Percentiles rank a stretch among this genome's conserved stretches.
phyloP scores from a whole-genome alignment of 108 stramenopile species.

The Cyclostephanos invisitatus region DNA sequence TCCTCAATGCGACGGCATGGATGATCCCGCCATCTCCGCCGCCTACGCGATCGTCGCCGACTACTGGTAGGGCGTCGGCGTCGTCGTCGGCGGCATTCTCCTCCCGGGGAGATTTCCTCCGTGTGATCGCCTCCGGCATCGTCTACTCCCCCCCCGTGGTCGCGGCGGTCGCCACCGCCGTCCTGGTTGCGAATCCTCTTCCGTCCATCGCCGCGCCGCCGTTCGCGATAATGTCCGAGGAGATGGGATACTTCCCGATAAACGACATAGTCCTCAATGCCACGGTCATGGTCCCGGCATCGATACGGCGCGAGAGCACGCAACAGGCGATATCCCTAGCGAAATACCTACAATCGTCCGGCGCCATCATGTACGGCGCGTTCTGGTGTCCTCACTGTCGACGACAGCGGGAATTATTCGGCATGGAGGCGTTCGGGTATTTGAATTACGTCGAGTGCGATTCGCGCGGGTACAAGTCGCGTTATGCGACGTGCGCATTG shows the following conservation, averaged over 20 bases:
- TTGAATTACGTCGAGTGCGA: constrained; percentile 76
- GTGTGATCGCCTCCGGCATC: background rate
- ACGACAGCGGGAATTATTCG: constrained; percentile 85
- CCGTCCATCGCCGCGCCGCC: constrained; percentile 71
- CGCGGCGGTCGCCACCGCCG: background rate
- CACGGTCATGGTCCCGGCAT: constrained; percentile 72
- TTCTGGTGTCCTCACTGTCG: constrained; percentile 90
- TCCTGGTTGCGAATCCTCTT: background rate
- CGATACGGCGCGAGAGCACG: constrained; percentile 59
- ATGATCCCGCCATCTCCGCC: background rate
- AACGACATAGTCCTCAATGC: constrained; percentile 53
- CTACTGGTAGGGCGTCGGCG: background rate
- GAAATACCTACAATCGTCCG: constrained; percentile 49
- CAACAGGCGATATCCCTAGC: constrained; percentile 76
- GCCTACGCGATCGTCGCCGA: background rate
- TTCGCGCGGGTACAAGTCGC: constrained; percentile 63
- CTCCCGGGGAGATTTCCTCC: constrained; percentile 23
- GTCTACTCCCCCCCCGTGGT: background rate
- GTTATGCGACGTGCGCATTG: constrained; percentile 42
- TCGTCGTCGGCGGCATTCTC: background rate
- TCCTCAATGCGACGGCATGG: too few relatives aligned
- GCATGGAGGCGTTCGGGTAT: constrained; percentile 69
- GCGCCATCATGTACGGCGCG: constrained; percentile 71
- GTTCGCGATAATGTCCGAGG: constrained; percentile 85
- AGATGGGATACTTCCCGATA: constrained; percentile 86